Evolutionary conservation across 257 asterid species (phyloP), one percentile per base, ranked within the genome.

Genomic region (Primulina eburnea): DNA sequence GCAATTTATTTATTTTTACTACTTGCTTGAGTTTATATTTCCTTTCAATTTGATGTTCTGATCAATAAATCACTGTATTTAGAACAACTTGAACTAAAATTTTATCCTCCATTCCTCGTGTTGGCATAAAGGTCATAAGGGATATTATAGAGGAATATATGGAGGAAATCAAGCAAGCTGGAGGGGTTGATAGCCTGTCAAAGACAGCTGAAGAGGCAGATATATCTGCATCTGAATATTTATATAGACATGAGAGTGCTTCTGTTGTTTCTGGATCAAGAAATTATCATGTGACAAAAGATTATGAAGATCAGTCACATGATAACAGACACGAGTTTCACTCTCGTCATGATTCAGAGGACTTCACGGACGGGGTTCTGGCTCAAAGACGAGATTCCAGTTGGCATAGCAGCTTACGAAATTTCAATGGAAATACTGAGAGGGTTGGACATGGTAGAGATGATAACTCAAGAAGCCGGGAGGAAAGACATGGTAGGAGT

Each of bases 121-220:
- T 63, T 75, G 62, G 53, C 64, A 35, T 58, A 55, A 71, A 91
- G 99, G 92, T 90, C 65, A 82, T 75, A 82, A 86, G 96, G 79
- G 96, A 79, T 75, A 87, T 94, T 61, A 91, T 94, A 76, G 91
- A 84, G 73, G 96, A 85, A 79, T 85, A 76, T 72, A 94, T 89
- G 96, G 99, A 87, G 80, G 95, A 85, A 72, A 78, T 88, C 70
- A 85, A 80, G 84, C 79, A 66, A 65, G 88, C 87, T 58, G 86
- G 79, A 40, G 88, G 75, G 57, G 64, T 78, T 33, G 78, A 76
- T 78, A 76, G 71, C 78, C 55, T 58, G 34, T 75, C 81, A 69
- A 76, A 82, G 74, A 76, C 71, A 77, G 64, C 72, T 65, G 84
- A 80, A 65, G 82, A 71, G 65, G 59, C 71, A 38, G 81, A 77